Base-by-base conservation (phyloP, 176 grass and related monocot species). In the Chloris gayana region DNA sequence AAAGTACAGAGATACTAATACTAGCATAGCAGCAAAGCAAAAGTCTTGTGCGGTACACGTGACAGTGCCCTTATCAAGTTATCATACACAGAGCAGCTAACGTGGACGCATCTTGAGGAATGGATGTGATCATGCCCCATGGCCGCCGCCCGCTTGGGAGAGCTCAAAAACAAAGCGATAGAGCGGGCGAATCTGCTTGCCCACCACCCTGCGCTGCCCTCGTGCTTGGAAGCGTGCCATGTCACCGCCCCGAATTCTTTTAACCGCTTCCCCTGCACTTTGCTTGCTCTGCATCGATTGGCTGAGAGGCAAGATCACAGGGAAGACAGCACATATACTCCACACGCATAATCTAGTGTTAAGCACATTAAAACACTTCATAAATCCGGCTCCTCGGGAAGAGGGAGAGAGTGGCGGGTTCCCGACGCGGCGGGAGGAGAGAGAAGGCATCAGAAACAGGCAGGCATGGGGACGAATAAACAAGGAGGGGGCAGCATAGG, bases 401-500 rank as follows among this genome's bases (percentile, higher is more conserved):
- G 26, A 3, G 68, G 25, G 69, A 34, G 63, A 39, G 37, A 3
- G 72, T 14, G 24, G 58, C 25, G 58, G 62, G 14, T 81, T 70
- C 38, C 79, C 79, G 26, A 72, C 54, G 70, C 26, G 47, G 51
- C 19, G 13, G 39, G 24, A 14, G 49, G 49, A 14, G 65, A 22
- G 51, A 45, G 11, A 6, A 35, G 64, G 33, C 44, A 54, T 70
- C 61, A 12, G 5, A 54, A 72, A 49, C 74, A 83, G 13, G 13
- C 29, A n/a, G 12, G 63, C 25, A 56, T 64, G 62, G 86, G 76
- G 33, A 64, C 63, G 53, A 75, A 53, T 80, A 88, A 88, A 88
- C 76, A 80, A 80, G 32, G 51, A 70, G 67, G 42, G 69, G 25
- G 69, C 86, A 84, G 44, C 81, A 70, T 88, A 88, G 87, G 76